Evolutionary conservation across 495 filamentous ascomycete species (phyloP).

Genomic region (Amphirosellinia nigrospora): DNA sequence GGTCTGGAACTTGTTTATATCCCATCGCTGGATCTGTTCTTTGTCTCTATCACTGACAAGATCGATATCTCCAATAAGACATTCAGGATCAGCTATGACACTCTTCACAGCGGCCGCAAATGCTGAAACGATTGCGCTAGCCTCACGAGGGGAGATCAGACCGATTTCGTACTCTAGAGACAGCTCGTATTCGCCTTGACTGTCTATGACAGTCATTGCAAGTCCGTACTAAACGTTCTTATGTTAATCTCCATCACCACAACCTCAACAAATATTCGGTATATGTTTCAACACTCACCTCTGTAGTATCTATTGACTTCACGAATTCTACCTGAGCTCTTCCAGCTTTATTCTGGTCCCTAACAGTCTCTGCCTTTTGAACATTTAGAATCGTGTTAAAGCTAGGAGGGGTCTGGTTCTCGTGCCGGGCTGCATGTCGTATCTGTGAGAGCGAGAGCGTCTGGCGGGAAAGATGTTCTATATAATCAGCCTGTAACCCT

Average conservation of each 20-base stretch:
- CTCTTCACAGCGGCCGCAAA: slow-evolving; percentile 2
- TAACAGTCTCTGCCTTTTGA: background rate
- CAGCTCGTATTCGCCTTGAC: background rate
- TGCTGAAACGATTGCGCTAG: background rate
- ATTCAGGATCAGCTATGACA: slow-evolving; percentile 5
- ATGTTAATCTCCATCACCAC: background rate
- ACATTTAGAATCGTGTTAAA: slow-evolving; percentile 54
- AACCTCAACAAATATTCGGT: background rate
- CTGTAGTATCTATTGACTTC: slow-evolving; percentile 56
- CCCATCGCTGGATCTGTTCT: slow-evolving; percentile 2
- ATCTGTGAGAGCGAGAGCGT: slow-evolving; percentile 42
- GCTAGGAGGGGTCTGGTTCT: slow-evolving; percentile 31
- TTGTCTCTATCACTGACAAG: slow-evolving; percentile 3
- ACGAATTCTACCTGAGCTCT: slow-evolving; percentile 57
- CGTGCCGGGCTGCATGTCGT: slow-evolving; percentile 3
- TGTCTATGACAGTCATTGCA: slow-evolving; percentile 10
- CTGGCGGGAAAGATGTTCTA: slow-evolving; percentile 58
- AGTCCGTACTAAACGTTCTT: background rate
- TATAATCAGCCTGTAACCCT: slow-evolving; percentile 51
- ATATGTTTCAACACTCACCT: background rate
- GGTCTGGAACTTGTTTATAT: slow-evolving; percentile 9
- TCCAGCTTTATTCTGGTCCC: slow-evolving; percentile 37
- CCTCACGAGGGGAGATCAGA: background rate
- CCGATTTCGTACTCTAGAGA: slow-evolving; percentile 13
- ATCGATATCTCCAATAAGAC: slow-evolving; percentile 8